Evolutionary conservation across 225 moss, liverwort and hornwort genomes (phyloP), one percentile per base, ranked within the genome.

Genomic region (Sphagnum contortum): DNA sequence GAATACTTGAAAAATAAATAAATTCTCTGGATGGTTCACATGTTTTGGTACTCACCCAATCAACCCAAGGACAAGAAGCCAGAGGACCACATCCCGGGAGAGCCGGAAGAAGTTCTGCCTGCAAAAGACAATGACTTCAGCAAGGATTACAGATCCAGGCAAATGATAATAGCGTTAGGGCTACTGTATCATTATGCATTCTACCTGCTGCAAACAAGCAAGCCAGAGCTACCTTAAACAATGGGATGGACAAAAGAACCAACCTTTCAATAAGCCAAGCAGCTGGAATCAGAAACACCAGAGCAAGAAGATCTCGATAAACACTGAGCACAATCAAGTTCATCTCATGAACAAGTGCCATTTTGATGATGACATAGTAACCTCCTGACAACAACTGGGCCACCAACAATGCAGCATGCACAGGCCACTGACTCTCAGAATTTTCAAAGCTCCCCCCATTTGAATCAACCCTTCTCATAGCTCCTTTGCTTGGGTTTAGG

Each of bases 231-330:
- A 5, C 12, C 9, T 63, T 29, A 29, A 29, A 29, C 29, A 29
- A 29, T 29, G 29, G 29, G 3, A 14, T 60, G 12, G 44, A 13
- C 6, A 60, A 49, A 9, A 49, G 9, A 12, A 5, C 45, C 45
- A 47, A 88, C 90, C 86, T 87, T 72, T 96, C 92, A 10, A 90
- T 63, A 59, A 92, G 9, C 63, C 83, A 80, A 9, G 83, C 92
- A 12, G 83, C 92, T 60, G 81, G 95, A 59, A 88, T 52, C 3
- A 96, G 79, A 55, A 88, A 14, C 6, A 83, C 3, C 48, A 90
- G 61, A 5, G 95, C 95, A 62, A 87, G 72, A 9, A 85, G 48
- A 57, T 96, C 90, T 44, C 79, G 75, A 64, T 90, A 96, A 7
- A 92, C 50, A 52, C 78, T 85, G 57, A 77, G 81, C 69, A 88